These are phyloP conservation scores for Melastoma malabathricum DNA, from an alignment of 345 rosid species.

Conservation along the genomic window DNA sequence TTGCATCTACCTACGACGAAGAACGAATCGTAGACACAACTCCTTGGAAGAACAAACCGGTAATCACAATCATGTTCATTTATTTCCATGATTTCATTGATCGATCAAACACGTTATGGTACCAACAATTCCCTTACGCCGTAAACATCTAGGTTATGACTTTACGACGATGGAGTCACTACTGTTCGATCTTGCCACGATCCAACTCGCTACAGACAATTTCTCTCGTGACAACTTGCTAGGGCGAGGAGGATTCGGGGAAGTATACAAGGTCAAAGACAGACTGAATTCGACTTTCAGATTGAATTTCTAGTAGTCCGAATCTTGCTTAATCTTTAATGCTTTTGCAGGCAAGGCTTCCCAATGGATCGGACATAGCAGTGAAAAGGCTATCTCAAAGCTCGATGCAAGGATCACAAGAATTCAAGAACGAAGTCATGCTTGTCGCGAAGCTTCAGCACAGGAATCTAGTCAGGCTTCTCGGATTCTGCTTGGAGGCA, in stretches of 20 bases:
- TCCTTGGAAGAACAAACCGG: too few relatives aligned
- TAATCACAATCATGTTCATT: too few relatives aligned
- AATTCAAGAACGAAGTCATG: slow-evolving; percentile 47
- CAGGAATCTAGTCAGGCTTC: slow-evolving; percentile 43
- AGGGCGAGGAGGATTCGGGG: slow-evolving; percentile 82
- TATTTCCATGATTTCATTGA: too few relatives aligned
- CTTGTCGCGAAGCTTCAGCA: slow-evolving; percentile 55
- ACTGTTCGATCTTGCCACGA: slow-evolving; percentile 18
- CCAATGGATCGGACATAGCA: slow-evolving; percentile 35
- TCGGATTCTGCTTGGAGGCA: slow-evolving; percentile 44
- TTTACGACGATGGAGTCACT: too few relatives aligned
- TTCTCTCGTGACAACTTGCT: slow-evolving; percentile 57
- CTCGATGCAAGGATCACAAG: slow-evolving; percentile 50
- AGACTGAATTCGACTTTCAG: neutral
- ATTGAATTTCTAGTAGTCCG: neutral
- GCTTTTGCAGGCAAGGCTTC: slow-evolving; percentile 29
- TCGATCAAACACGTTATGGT: too few relatives aligned
- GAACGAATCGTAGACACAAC: too few relatives aligned
- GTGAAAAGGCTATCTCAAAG: slow-evolving; percentile 43
- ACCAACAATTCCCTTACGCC: too few relatives aligned
- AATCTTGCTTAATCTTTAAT: neutral
- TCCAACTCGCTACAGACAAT: slow-evolving; percentile 46
- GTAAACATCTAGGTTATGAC: too few relatives aligned
- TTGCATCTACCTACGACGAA: too few relatives aligned
- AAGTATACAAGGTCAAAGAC: slow-evolving; percentile 56